A percentile compares a stretch with the other conserved stretches of the same genome.
These are phyloP conservation scores for Penicillium sp. DNA, from an alignment of 2,329 filamentous ascomycete species.

Conservation along the genomic window DNA sequence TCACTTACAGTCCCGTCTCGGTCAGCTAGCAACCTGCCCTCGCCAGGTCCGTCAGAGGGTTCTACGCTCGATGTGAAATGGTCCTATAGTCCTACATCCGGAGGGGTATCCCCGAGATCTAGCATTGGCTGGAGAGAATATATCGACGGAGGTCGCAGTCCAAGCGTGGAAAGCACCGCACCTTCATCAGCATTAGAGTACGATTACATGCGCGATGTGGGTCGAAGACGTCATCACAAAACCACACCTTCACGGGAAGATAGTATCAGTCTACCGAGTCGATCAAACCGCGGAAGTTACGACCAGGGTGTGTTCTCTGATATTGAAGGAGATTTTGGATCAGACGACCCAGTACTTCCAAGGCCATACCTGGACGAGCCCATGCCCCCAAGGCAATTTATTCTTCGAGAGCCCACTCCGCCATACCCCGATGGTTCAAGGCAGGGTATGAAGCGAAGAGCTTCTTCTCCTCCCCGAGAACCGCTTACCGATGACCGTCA, in stretches of 20 bases:
- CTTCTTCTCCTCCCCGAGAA: conserved; percentile 63
- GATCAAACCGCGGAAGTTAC: conserved; percentile 62
- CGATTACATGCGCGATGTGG: conserved; percentile 37
- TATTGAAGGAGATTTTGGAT: conserved; percentile 43
- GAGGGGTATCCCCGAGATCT: conserved; percentile 42
- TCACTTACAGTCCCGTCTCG: conserved; percentile 37
- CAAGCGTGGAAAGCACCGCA: conserved; percentile 45
- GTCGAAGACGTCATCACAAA: conserved; percentile 50
- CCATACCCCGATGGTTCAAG: conserved; percentile 42
- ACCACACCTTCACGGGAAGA: conserved; percentile 53
- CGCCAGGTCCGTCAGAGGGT: conserved; percentile 32
- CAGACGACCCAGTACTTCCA: conserved; percentile 38
- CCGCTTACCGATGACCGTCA: conserved; percentile 39
- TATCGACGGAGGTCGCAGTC: conserved; percentile 40
- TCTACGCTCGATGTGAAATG: conserved; percentile 38
- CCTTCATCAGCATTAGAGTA: conserved; percentile 42
- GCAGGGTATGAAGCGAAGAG: conserved; percentile 63
- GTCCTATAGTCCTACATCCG: conserved; percentile 42
- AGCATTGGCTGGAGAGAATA: conserved; percentile 44
- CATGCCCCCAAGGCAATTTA: conserved; percentile 35
- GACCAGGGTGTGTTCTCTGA: conserved; percentile 59
- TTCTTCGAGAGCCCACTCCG: conserved; percentile 41
- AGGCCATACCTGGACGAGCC: conserved; percentile 33
- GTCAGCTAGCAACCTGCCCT: conserved; percentile 32
- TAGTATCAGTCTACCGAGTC: conserved; percentile 48